Base-by-base conservation (phyloP, 352 stramenopile species). In the Hyaloperonospora arabidopsidis region DNA sequence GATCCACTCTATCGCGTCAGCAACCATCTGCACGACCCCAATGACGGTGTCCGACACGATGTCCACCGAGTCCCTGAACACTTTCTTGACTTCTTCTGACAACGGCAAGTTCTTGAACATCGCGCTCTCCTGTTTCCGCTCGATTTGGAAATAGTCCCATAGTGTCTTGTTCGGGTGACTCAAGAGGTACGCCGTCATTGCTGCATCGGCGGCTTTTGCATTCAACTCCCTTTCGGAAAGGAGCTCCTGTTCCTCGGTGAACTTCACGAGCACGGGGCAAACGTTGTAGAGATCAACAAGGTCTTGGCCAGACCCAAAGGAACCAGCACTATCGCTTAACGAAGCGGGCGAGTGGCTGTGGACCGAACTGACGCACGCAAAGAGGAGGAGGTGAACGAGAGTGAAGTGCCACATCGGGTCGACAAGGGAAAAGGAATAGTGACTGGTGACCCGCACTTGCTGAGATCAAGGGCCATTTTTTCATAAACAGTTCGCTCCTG, bases 91-190 rank as follows among this genome's bases (percentile, higher is more conserved):
- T 7, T 43, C 34, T 2, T 49, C 21, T 11, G 40, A 45, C 11
- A 45, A 7, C 15, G 49, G 36, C 25, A 59, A 44, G 6, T 54
- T 50, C 25, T 40, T n/a, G 35, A 46, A 54, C 49, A 63, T 63
- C 11, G 8, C 32, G 18, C 23, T 41, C 35, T 54, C 52, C 49
- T 63, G 56, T 25, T 34, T 43, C 11, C 50, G 43, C 44, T 63
- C 56, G 12, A 63, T 53, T 28, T 59, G 54, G 45, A 63, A 63
- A 44, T 59, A 59, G 35, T 63, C 49, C 56, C 52, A 61, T 17
- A 65, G 17, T 1, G 57, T 61, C 38, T 61, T 57, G 45, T 65
- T 61, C 8, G 57, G 57, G 45, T 65, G 57, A 22, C 52, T 61
- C 11, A 65, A 18, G 15, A 61, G 22, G 52, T 56, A 65, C 10